Conservation (phyloP, 2,329 filamentous ascomycete genomes). For the Paecilomyces fulvus region DNA sequence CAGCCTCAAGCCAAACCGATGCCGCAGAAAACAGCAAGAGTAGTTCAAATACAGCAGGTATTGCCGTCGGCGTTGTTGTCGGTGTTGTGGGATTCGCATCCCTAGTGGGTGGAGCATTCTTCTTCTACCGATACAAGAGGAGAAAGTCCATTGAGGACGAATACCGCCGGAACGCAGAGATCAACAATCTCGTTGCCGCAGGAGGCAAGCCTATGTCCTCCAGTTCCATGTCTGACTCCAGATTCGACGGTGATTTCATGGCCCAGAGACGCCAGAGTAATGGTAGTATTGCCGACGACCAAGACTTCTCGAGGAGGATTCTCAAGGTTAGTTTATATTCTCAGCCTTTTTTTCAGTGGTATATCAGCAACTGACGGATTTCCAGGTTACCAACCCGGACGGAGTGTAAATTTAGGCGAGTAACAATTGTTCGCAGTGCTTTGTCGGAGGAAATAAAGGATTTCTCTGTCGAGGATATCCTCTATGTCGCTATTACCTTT, state of each 20-base stretch:
- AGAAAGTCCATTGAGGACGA: conserved; percentile 75
- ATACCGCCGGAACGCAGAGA: conserved; percentile 70
- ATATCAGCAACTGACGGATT: neutral
- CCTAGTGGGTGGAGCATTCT: conserved; percentile 59
- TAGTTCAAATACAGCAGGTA: conserved; percentile 64
- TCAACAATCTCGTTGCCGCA: conserved; percentile 61
- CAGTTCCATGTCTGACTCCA: conserved; percentile 67
- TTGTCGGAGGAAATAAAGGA: neutral
- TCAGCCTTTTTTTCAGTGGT: neutral
- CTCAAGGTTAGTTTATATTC: conserved; percentile 62
- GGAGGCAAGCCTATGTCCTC: conserved; percentile 51
- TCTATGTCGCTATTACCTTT: neutral
- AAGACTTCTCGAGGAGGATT: conserved; percentile 93
- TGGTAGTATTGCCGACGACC: conserved; percentile 92
- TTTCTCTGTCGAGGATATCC: neutral
- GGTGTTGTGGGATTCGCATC: conserved; percentile 54
- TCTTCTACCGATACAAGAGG: conserved; percentile 66
- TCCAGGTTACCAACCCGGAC: conserved; percentile 11
- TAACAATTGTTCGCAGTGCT: neutral
- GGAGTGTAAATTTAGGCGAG: neutral
- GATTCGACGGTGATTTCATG: conserved; percentile 76
- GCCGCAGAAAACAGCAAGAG: conserved; percentile 13
- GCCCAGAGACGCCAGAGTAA: conserved; percentile 78
- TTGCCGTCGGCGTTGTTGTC: conserved; percentile 81
- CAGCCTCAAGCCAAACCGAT: conserved; percentile 21